phyloP scores from a whole-genome alignment of 257 asterid genomes.

The Leptodermis oblonga region DNA sequence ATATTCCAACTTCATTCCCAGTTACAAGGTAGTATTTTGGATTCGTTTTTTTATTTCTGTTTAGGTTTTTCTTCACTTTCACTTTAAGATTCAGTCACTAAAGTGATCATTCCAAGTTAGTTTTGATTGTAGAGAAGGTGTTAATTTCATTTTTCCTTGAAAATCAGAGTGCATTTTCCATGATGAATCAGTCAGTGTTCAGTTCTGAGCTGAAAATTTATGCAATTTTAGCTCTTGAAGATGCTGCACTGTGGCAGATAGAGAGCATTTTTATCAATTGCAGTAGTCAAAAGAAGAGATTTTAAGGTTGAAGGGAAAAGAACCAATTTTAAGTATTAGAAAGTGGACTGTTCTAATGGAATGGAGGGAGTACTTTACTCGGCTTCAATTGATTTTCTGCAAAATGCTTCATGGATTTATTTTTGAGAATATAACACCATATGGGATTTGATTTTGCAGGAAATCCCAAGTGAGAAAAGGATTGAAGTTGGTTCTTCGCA shows the following conservation, averaged over 20 bases:
- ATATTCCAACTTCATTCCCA: conserved; percentile 25
- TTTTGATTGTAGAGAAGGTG: background rate
- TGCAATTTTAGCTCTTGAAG: background rate
- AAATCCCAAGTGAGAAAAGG: conserved; percentile 29
- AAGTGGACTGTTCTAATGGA: background rate
- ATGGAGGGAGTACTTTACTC: background rate
- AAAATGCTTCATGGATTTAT: too few species aligned
- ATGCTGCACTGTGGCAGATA: background rate
- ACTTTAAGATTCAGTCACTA: background rate
- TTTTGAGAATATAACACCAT: background rate
- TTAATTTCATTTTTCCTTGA: background rate
- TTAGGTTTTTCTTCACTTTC: too few species aligned
- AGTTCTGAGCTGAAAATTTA: background rate
- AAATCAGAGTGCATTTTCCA: background rate
- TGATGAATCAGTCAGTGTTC: background rate
- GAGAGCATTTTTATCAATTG: background rate
- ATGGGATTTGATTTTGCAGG: conserved; percentile 26
- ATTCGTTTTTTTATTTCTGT: background rate
- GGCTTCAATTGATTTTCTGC: too few species aligned
- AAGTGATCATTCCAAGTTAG: background rate
- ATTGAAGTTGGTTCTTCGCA: conserved; percentile 29
- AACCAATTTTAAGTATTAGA: background rate
- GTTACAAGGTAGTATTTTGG: conserved; percentile 22
- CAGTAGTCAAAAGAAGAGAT: background rate
- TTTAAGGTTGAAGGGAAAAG: background rate